These are phyloP conservation scores for Sophora flavescens DNA, from an alignment of 306 rosid genomes.

Conservation along the genomic window DNA sequence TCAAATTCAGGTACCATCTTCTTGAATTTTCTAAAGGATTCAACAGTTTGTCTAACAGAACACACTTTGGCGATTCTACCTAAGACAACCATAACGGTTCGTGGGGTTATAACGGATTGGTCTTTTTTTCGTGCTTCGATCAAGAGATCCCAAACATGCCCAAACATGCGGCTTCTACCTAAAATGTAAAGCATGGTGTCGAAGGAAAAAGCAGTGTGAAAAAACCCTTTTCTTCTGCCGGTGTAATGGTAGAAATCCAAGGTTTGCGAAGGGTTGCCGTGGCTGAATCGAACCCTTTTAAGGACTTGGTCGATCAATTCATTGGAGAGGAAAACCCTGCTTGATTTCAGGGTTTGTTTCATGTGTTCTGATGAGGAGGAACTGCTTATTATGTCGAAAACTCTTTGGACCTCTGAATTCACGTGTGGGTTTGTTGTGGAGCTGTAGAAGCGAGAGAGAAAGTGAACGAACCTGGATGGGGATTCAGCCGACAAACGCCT, in stretches of 20 bases:
- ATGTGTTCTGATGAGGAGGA: slow-evolving; percentile 53
- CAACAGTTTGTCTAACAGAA: slow-evolving; percentile 83
- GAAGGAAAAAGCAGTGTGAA: slow-evolving; percentile 69
- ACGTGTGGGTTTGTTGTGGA: slow-evolving; percentile 45
- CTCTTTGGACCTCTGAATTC: slow-evolving; percentile 48
- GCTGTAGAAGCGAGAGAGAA: slow-evolving; percentile 46
- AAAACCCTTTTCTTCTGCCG: slow-evolving; percentile 75
- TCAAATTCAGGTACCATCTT: slow-evolving; percentile 70
- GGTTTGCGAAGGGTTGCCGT: slow-evolving; percentile 75
- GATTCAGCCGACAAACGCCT: slow-evolving; percentile 38
- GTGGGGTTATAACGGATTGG: slow-evolving; percentile 57
- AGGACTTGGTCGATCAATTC: slow-evolving; percentile 77
- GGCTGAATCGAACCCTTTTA: slow-evolving; percentile 85
- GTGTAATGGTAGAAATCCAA: slow-evolving; percentile 76
- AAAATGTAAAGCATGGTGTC: slow-evolving; percentile 86
- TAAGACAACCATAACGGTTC: slow-evolving; percentile 81
- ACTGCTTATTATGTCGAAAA: slow-evolving; percentile 57
- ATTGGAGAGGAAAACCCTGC: slow-evolving; percentile 74
- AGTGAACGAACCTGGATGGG: slow-evolving; percentile 43
- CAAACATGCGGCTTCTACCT: slow-evolving; percentile 78
- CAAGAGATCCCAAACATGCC: slow-evolving; percentile 65
- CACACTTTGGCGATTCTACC: slow-evolving; percentile 84
- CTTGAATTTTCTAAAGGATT: slow-evolving; percentile 75
- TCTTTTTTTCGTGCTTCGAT: slow-evolving; percentile 59
- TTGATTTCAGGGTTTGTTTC: slow-evolving; percentile 64